Percentiles rank a stretch among this genome's conserved stretches.
These are phyloP conservation scores for Cladosporium sp. DNA, from an alignment of 2,329 filamentous ascomycete genomes.

Conservation along the genomic window DNA sequence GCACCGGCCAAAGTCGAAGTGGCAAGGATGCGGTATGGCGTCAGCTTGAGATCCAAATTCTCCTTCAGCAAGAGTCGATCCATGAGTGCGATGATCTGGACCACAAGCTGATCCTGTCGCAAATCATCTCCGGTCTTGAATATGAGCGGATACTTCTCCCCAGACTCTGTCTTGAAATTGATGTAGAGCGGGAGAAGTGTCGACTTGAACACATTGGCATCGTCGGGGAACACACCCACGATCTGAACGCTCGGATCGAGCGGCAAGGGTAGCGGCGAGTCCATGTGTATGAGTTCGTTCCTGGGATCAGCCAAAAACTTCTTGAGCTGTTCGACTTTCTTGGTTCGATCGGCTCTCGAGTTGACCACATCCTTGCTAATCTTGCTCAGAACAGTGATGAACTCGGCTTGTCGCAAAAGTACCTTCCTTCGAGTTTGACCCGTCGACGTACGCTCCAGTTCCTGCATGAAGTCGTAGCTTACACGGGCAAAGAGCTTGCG, in stretches of 20 bases:
- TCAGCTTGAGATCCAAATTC: constrained; percentile 90
- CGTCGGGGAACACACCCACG: constrained; percentile 76
- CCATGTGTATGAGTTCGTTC: constrained; percentile 80
- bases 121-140: constrained; percentile 98
- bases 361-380: constrained; percentile 86
- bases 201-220: constrained; percentile 93
- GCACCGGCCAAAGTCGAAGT: constrained; percentile 87
- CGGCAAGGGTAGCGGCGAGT: constrained; percentile 83
- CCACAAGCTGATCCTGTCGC: constrained; percentile 93
- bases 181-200: constrained; percentile 88
- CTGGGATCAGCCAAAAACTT: constrained; percentile 82
- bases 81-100: constrained; percentile 97
- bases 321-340: constrained; percentile 83
- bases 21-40: constrained; percentile 93
- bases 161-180: constrained; percentile 78
- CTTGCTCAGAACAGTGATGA: constrained; percentile 82
- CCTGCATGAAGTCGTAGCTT: constrained; percentile 93
- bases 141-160: constrained; percentile 81
- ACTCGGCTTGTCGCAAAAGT: constrained; percentile 82
- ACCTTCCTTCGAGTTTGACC: constrained; percentile 73
- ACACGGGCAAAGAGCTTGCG: constrained; percentile 88
- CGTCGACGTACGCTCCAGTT: constrained; percentile 69
- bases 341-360: constrained; percentile 72
- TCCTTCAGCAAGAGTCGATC: constrained; percentile 93
- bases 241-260: constrained; percentile 82